Conservation (phyloP, 768 basidiomycete species). For the Lyophyllum semitale region DNA sequence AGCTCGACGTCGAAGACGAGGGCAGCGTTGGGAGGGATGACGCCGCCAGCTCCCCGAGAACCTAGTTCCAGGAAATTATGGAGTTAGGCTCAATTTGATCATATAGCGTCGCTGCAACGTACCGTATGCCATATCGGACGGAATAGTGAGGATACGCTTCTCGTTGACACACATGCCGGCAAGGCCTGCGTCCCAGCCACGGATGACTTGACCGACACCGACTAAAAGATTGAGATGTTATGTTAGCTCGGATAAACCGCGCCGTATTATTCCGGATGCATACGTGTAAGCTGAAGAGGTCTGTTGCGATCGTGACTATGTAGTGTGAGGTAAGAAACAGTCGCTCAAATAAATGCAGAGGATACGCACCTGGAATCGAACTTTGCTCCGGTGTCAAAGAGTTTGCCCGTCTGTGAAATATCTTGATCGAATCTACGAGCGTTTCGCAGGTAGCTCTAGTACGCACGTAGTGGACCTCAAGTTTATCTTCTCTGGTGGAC, state of each 20-base stretch:
- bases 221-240: slow-evolving; percentile 41
- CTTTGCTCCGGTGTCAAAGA: slow-evolving; percentile 74
- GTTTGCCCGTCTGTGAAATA: slow-evolving; percentile 67
- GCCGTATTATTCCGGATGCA: slow-evolving; percentile 21
- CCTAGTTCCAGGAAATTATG: slow-evolving; percentile 42
- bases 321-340: neutral
- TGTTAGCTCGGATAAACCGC: neutral
- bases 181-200: slow-evolving; percentile 85
- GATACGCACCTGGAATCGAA: slow-evolving; percentile 82
- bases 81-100: neutral
- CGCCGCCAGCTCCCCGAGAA: slow-evolving; percentile 67
- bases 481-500: slow-evolving; percentile 60
- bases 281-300: slow-evolving; percentile 81
- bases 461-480: slow-evolving; percentile 79
- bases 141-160: slow-evolving; percentile 89
- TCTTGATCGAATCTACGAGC: neutral
- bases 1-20: slow-evolving; percentile 89
- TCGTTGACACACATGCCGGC: slow-evolving; percentile 84
- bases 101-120: slow-evolving; percentile 27
- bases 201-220: slow-evolving; percentile 79
- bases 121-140: slow-evolving; percentile 83
- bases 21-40: slow-evolving; percentile 71
- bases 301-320: slow-evolving; percentile 67
- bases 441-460: neutral
- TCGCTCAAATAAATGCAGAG: neutral